Percentiles rank a stretch among this genome's conserved stretches.
phyloP scores from a whole-genome alignment of 75 land plant species.

The Sequoiadendron giganteum region DNA sequence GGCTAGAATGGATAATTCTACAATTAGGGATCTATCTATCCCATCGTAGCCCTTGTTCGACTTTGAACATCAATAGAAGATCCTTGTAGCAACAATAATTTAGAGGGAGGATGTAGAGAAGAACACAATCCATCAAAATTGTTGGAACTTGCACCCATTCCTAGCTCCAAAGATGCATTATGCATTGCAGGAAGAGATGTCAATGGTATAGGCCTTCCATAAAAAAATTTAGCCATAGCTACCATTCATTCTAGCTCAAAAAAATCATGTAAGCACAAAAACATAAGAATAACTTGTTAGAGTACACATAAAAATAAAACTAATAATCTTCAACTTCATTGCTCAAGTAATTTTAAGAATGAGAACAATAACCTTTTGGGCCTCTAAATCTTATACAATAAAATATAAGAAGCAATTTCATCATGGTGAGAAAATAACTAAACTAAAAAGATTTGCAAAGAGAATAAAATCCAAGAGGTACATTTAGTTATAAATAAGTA shows the following conservation, averaged over 20 bases:
- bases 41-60: constrained; percentile 4
- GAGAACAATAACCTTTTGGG: too few relatives aligned
- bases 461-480: too few relatives aligned
- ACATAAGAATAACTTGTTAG: neutral
- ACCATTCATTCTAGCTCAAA: constrained; percentile 6
- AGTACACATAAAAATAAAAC: too few relatives aligned
- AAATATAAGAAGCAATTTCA: too few relatives aligned
- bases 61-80: neutral
- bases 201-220: constrained; percentile 5
- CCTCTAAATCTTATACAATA: too few relatives aligned
- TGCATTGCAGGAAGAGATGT: too few relatives aligned
- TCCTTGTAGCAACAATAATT: neutral
- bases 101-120: neutral
- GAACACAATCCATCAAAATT: neutral
- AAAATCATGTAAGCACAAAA: neutral
- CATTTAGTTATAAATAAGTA: too few relatives aligned
- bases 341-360: too few relatives aligned
- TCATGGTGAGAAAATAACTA: too few relatives aligned
- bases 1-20: constrained; percentile 16
- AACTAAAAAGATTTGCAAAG: too few relatives aligned
- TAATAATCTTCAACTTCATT: too few relatives aligned
- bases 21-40: constrained; percentile 18
- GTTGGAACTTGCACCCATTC: constrained; percentile 2
- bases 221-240: constrained; percentile 4
- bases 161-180: too few relatives aligned